A percentile compares a stretch with the other conserved stretches of the same genome.
Evolutionary conservation across 2,329 filamentous ascomycete genomes (phyloP).

Genomic region (Chaetomium sp.): DNA sequence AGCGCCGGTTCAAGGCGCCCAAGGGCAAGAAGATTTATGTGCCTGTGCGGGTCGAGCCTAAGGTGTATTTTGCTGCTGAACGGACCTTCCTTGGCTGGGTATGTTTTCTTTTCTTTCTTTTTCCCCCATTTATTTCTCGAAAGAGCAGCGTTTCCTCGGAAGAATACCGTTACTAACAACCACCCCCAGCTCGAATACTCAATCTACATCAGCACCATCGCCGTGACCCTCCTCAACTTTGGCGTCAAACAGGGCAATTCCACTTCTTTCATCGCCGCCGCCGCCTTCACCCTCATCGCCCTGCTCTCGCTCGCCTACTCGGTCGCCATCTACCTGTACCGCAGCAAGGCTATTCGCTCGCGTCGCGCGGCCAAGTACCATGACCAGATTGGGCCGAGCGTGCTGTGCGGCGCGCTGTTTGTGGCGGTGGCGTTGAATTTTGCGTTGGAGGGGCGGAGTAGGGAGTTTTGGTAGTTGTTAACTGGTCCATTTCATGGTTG

Average conservation of each 20-base stretch:
- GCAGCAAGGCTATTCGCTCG: conserved; percentile 76
- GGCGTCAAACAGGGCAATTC: conserved; percentile 46
- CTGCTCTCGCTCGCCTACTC: conserved; percentile 74
- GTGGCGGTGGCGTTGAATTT: conserved; percentile 74
- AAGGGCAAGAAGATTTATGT: conserved; percentile 91
- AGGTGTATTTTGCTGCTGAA: conserved; percentile 95
- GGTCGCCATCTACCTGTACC: conserved; percentile 78
- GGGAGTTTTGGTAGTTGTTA: conserved; percentile 42
- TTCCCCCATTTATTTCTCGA: not conserved
- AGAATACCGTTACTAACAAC: not conserved
- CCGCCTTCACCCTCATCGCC: conserved; percentile 76
- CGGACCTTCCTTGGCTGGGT: conserved; percentile 93
- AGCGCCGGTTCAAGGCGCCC: conserved; percentile 62
- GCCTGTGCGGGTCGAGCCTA: conserved; percentile 90
- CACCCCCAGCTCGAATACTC: conserved; percentile 77
- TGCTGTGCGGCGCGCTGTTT: conserved; percentile 68
- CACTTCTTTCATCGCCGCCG: conserved; percentile 61
- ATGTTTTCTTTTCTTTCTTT: conserved; percentile 29
- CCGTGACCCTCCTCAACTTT: conserved; percentile 78
- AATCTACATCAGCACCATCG: conserved; percentile 86
- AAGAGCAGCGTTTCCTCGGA: too few species aligned
- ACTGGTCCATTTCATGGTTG: too few species aligned
- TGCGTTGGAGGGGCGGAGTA: conserved; percentile 63
- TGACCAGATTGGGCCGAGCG: conserved; percentile 77
- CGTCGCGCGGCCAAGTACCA: conserved; percentile 85